These are phyloP conservation scores for Collariella sp. DNA, from an alignment of 495 filamentous ascomycete genomes.

Conservation along the genomic window DNA sequence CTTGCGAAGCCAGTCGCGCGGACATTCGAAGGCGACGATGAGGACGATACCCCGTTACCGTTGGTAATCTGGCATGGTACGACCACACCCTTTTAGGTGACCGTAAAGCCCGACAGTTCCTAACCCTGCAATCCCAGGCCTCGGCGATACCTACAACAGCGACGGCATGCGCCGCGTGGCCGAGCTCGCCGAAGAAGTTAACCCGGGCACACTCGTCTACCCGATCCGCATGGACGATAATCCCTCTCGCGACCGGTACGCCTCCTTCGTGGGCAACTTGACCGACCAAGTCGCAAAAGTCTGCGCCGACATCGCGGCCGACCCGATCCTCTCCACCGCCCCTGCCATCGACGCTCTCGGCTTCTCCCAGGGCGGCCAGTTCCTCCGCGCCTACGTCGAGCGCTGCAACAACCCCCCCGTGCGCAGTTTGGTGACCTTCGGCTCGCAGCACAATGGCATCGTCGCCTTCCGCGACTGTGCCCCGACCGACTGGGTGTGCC, in stretches of 20 bases:
- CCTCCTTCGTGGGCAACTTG: slow-evolving; percentile 86
- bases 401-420: slow-evolving; percentile 79
- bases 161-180: slow-evolving; percentile 64
- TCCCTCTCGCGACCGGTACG: slow-evolving; percentile 57
- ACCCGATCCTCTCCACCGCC: slow-evolving; percentile 72
- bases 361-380: slow-evolving; percentile 93
- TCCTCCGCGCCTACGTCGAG: slow-evolving; percentile 88
- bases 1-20: slow-evolving; percentile 20
- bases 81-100: background rate
- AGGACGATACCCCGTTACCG: slow-evolving; percentile 59
- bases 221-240: slow-evolving; percentile 65
- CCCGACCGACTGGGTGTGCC: slow-evolving; percentile 69
- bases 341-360: slow-evolving; percentile 83
- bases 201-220: slow-evolving; percentile 81
- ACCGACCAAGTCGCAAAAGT: slow-evolving; percentile 69
- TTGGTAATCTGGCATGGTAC: slow-evolving; percentile 92
- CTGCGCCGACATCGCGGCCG: slow-evolving; percentile 66
- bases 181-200: slow-evolving; percentile 55
- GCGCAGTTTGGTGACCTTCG: slow-evolving; percentile 79
- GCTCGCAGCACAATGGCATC: slow-evolving; percentile 92
- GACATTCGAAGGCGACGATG: slow-evolving; percentile 20
- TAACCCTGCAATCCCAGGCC: slow-evolving; percentile 18
- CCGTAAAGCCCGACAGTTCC: background rate
- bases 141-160: slow-evolving; percentile 60
- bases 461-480: slow-evolving; percentile 60